Evolutionary conservation across 305 asterid species (phyloP).

Genomic region (Solanum hybrid): DNA sequence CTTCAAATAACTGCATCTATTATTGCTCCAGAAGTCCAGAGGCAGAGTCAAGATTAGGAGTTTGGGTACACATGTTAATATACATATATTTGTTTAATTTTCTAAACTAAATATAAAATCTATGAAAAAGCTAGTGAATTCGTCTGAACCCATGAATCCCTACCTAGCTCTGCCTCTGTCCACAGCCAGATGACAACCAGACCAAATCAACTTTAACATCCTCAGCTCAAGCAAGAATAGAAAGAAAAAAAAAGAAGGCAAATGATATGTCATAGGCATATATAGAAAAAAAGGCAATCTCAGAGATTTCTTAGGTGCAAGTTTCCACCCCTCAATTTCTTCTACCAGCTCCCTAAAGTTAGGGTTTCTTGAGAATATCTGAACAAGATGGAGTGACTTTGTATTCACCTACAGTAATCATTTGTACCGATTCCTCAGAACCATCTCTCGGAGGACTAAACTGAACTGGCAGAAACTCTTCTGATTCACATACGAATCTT

Average conservation of each 20-base stretch:
- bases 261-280: background rate
- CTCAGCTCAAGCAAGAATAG: background rate
- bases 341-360: background rate
- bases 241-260: background rate
- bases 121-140: too few relatives aligned
- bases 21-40: too few relatives aligned
- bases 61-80: too few relatives aligned
- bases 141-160: too few relatives aligned
- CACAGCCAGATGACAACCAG: background rate
- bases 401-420: conserved; percentile 33
- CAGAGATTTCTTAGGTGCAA: background rate
- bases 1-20: background rate
- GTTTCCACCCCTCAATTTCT: background rate
- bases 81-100: too few relatives aligned
- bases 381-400: background rate
- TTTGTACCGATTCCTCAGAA: conserved; percentile 23
- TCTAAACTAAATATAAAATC: too few relatives aligned
- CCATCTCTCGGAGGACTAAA: conserved; percentile 60
- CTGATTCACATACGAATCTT: conserved; percentile 32
- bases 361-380: background rate
- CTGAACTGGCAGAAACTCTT: conserved; percentile 38
- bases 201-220: background rate
- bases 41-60: too few relatives aligned
- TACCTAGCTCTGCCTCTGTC: too few relatives aligned
- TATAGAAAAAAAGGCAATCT: background rate